Percentiles rank a stretch among this genome's conserved stretches.
These are phyloP conservation scores for Cucurbita argyrosperma DNA, from an alignment of 306 rosid genomes.

Conservation along the genomic window DNA sequence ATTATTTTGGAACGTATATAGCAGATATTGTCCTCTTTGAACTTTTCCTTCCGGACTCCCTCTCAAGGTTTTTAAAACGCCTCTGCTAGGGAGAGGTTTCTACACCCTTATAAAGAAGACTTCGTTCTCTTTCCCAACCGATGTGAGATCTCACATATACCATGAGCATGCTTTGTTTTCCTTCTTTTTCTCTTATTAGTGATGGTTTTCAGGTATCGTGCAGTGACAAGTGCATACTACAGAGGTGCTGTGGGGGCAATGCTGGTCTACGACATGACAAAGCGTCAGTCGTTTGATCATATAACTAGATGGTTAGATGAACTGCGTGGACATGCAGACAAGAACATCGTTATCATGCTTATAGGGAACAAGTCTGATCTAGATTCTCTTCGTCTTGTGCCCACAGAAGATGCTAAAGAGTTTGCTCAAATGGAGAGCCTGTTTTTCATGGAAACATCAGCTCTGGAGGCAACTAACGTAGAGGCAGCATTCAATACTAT, in stretches of 20 bases:
- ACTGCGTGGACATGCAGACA: slow-evolving; percentile 59
- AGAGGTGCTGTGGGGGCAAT: slow-evolving; percentile 92
- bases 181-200: background rate
- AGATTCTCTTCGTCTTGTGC: slow-evolving; percentile 50
- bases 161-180: background rate
- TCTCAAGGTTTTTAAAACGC: no score
- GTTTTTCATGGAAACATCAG: slow-evolving; percentile 85
- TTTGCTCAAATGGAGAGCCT: slow-evolving; percentile 62
- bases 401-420: slow-evolving; percentile 59
- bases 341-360: slow-evolving; percentile 65
- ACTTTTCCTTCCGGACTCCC: no score
- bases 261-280: slow-evolving; percentile 79
- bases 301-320: slow-evolving; percentile 75
- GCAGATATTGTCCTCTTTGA: no score
- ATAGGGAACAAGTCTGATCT: slow-evolving; percentile 91
- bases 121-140: no score
- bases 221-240: slow-evolving; percentile 91
- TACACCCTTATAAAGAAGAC: no score
- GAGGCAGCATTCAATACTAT: slow-evolving; percentile 64
- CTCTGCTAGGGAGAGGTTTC: no score
- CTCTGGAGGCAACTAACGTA: slow-evolving; percentile 76
- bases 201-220: slow-evolving; percentile 60
- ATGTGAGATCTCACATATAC: no score
- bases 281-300: slow-evolving; percentile 59
- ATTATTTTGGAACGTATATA: background rate